These are phyloP conservation scores for Emmonsiellopsis sp. DNA, from an alignment of 2,329 filamentous ascomycete species.

Conservation along the genomic window DNA sequence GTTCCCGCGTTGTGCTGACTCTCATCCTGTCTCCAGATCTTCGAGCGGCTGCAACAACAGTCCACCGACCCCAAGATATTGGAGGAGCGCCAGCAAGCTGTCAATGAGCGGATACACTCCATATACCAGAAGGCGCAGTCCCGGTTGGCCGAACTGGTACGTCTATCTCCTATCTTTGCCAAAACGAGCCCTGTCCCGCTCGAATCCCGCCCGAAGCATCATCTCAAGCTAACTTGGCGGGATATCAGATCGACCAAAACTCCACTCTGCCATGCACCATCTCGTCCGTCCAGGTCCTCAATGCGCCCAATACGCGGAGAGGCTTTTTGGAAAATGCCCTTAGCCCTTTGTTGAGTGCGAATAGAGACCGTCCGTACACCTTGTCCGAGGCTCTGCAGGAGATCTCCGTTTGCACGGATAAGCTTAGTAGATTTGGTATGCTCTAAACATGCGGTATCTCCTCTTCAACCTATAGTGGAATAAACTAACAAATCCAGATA, in stretches of 20 bases:
- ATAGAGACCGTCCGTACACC: slow-evolving; percentile 60
- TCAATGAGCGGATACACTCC: slow-evolving; percentile 48
- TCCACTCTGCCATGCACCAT: slow-evolving; percentile 80
- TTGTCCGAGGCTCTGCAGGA: slow-evolving; percentile 68
- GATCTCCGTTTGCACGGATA: slow-evolving; percentile 60
- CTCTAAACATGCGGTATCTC: background rate
- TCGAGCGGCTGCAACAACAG: slow-evolving; percentile 35
- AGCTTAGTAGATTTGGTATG: slow-evolving; percentile 71
- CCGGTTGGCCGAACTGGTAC: slow-evolving; percentile 56
- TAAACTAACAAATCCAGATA: slow-evolving; percentile 45
- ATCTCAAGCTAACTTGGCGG: background rate
- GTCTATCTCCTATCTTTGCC: slow-evolving; percentile 12
- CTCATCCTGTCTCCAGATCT: slow-evolving; percentile 19
- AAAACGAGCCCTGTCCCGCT: background rate
- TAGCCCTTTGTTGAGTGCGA: slow-evolving; percentile 62
- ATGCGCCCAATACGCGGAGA: slow-evolving; percentile 72
- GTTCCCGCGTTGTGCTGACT: slow-evolving; percentile 4
- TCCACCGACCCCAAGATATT: slow-evolving; percentile 49
- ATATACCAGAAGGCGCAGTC: slow-evolving; percentile 55
- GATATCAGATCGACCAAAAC: slow-evolving; percentile 62
- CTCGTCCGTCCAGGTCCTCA: slow-evolving; percentile 72
- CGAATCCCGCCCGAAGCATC: too few relatives aligned
- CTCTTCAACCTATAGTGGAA: background rate
- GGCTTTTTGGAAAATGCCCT: slow-evolving; percentile 77
- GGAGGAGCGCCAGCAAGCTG: slow-evolving; percentile 50